A percentile compares a stretch with the other conserved stretches of the same genome.
Conservation (phyloP, 176 grass and related monocot species). For the Aechmea fasciata region DNA sequence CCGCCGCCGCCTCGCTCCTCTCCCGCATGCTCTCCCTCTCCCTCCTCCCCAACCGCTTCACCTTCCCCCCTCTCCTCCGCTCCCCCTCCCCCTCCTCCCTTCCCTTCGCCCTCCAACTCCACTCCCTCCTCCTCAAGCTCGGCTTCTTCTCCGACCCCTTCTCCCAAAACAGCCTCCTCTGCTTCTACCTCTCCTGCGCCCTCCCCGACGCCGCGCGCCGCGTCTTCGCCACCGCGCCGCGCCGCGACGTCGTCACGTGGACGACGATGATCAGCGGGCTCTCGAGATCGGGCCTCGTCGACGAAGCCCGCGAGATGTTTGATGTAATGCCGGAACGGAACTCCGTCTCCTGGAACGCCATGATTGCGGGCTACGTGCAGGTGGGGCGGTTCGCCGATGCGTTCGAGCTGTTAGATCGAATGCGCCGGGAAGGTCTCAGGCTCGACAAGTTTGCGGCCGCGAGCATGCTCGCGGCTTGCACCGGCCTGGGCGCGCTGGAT, state of each 20-base stretch:
- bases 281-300: constrained; percentile 37
- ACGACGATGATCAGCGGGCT: constrained; percentile 72
- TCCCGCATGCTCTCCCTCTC: constrained; percentile 9
- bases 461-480: constrained; percentile 55
- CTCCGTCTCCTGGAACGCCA: constrained; percentile 71
- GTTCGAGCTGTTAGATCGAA: constrained; percentile 53
- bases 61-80: constrained; percentile 47
- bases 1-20: constrained; percentile 4
- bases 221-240: constrained; percentile 17
- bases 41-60: constrained; percentile 37
- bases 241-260: constrained; percentile 51
- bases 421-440: constrained; percentile 34
- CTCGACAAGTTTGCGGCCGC: constrained; percentile 51
- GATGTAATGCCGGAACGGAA: constrained; percentile 68
- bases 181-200: constrained; percentile 41
- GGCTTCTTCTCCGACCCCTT: constrained; percentile 43
- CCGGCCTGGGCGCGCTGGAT: constrained; percentile 33
- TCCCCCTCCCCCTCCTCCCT: constrained; percentile 20
- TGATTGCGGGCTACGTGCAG: constrained; percentile 67
- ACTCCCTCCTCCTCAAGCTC: constrained; percentile 63
- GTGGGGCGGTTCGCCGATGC: constrained; percentile 44
- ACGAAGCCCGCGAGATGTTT: constrained; percentile 59
- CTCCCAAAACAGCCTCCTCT: constrained; percentile 55
- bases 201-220: constrained; percentile 33
- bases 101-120: constrained; percentile 44